Conservation (phyloP, 495 filamentous ascomycete species). For the Neurospora tetrasperma region DNA sequence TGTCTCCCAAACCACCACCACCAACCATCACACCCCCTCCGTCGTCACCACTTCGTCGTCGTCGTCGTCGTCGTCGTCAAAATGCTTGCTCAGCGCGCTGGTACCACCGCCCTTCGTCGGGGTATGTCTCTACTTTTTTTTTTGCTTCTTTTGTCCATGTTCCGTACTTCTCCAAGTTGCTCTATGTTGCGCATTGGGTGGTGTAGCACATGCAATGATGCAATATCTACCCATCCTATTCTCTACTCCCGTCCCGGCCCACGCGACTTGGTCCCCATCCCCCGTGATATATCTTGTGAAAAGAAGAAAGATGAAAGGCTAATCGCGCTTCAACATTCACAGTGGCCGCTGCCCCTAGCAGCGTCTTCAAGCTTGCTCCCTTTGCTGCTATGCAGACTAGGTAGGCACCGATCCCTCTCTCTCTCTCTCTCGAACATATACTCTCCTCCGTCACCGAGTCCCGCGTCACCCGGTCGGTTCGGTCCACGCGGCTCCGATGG, state of each 20-base stretch:
- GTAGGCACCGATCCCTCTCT: conserved; percentile 9
- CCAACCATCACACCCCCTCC: not conserved
- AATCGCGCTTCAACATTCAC: conserved; percentile 2
- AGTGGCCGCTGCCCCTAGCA: conserved; percentile 22
- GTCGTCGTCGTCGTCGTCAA: not conserved
- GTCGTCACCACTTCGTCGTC: not conserved
- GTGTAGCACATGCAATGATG: not conserved
- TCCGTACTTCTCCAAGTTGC: too few relatives aligned
- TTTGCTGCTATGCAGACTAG: conserved; percentile 15
- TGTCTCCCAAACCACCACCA: not conserved
- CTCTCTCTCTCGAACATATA: not conserved
- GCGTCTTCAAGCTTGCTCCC: conserved; percentile 15
- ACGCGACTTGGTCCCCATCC: not conserved
- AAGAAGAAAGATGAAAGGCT: not conserved
- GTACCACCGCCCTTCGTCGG: conserved; percentile 29
- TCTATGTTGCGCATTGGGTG: not conserved
- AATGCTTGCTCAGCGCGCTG: conserved; percentile 28
- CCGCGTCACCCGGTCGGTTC: not conserved
- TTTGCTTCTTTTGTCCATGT: not conserved
- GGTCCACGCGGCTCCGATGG: not conserved
- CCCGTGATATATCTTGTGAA: not conserved
- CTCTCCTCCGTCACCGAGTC: not conserved
- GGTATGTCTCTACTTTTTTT: conserved; percentile 12
- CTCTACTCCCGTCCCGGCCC: not conserved
- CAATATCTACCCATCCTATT: not conserved